Base-by-base conservation (phyloP, 352 stramenopile species). In the Globisporangium carolinianum region DNA sequence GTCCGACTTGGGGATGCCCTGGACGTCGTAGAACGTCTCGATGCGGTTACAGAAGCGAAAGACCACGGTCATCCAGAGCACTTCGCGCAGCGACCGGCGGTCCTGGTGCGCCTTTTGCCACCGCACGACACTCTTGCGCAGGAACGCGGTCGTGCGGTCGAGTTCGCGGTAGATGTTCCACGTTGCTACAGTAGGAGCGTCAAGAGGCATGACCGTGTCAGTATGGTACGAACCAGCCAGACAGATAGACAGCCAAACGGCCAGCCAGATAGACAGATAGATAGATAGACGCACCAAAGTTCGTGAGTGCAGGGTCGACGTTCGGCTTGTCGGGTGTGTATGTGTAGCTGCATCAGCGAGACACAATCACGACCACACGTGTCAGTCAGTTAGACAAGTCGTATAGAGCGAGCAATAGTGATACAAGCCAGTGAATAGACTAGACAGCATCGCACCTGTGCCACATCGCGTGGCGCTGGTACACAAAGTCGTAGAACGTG, bases 161-260 rank as follows among this genome's bases (percentile, higher is more conserved):
- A 93, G 67, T 60, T 91, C 80, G 15, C 83, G 83, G 66, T 93
- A 93, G 32, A 90, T 86, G 65, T 93, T 93, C 66, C 83, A 89
- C 4, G 76, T 89, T 62, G 79, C 82, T 91, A 24, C 18, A 53
- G 42, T 3, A 43, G 11, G 2, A 43, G 1, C 7, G 39, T 14
- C 39, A 2, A 42, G 18, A 17, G 14, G 41, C 24, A 54, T 47
- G 51, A 38, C 11, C 51, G 3, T 10, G 24, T 7, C n/a, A 50
- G 51, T n/a, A 8, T 11, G n/a, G 5, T 17, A n/a, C 38, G 2
- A 24, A 32, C 38, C 32, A 45, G 5, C 35, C 36, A 47, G 42
- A 8, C 42, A 45, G 8, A 57, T 4, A 3, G 11, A 39, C 6
- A 38, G 9, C 14, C 14, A 3, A 35, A 17, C 36, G 4, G 43